Evolutionary conservation across 2,329 filamentous ascomycete genomes (phyloP).

Genomic region (Cylindrodendrum hubeiense): DNA sequence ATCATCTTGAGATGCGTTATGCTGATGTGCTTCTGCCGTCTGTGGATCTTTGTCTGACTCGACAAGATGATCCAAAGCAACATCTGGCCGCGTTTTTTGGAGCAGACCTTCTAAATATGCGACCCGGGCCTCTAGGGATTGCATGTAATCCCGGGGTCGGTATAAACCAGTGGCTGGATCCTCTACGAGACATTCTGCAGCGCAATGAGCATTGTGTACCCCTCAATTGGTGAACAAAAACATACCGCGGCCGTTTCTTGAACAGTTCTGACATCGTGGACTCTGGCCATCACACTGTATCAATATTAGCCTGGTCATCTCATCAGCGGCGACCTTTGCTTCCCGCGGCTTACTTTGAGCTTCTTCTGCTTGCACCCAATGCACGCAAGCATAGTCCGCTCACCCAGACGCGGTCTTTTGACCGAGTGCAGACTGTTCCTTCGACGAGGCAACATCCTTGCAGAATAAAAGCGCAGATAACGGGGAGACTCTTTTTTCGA

Average conservation of each 20-base stretch:
- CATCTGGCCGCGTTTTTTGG: constrained; percentile 28
- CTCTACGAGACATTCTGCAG: constrained; percentile 32
- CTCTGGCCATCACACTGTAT: constrained; percentile 27
- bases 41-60: constrained; percentile 10
- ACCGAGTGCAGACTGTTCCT: constrained; percentile 21
- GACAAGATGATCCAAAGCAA: constrained; percentile 28
- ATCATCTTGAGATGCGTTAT: background rate
- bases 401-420: constrained; percentile 27
- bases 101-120: constrained; percentile 32
- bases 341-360: constrained; percentile 18
- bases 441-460: constrained; percentile 6
- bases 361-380: constrained; percentile 35
- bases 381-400: constrained; percentile 31
- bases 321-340: too few species aligned
- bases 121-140: constrained; percentile 28
- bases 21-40: background rate
- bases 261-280: constrained; percentile 29
- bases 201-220: background rate
- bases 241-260: constrained; percentile 23
- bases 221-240: background rate
- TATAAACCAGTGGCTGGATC: constrained; percentile 31
- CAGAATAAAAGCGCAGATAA: background rate
- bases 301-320: background rate
- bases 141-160: constrained; percentile 32
- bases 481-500: background rate